Conservation (phyloP, 2,329 filamentous ascomycete species). For the Verticillium albo-atrum region DNA sequence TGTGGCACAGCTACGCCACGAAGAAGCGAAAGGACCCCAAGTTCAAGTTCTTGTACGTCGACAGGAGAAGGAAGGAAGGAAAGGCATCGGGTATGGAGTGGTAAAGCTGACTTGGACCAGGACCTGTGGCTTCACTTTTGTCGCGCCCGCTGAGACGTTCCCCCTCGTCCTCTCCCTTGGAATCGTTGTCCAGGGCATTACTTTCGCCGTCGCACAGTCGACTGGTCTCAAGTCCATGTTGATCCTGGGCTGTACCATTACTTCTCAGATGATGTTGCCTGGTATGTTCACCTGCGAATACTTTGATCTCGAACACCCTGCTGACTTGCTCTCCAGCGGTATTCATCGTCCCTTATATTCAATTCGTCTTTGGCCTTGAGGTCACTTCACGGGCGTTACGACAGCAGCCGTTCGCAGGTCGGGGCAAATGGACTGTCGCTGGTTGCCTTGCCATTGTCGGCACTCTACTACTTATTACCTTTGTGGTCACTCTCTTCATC, state of each 20-base stretch:
- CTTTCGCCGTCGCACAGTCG: slow-evolving; percentile 53
- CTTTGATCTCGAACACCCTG: no score
- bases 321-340: slow-evolving; percentile 40
- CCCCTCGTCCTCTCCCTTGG: slow-evolving; percentile 54
- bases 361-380: slow-evolving; percentile 62
- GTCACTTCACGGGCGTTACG: slow-evolving; percentile 51
- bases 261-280: slow-evolving; percentile 56
- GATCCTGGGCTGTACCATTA: slow-evolving; percentile 45
- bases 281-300: slow-evolving; percentile 32
- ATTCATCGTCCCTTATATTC: slow-evolving; percentile 62
- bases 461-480: slow-evolving; percentile 49
- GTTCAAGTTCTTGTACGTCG: slow-evolving; percentile 36
- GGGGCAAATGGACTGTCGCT: slow-evolving; percentile 55
- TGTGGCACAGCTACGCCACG: slow-evolving; percentile 49
- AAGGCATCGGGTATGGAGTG: neutral
- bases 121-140: slow-evolving; percentile 33
- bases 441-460: slow-evolving; percentile 50
- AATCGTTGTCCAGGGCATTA: slow-evolving; percentile 53
- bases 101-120: slow-evolving; percentile 16
- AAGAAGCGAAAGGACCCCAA: slow-evolving; percentile 34
- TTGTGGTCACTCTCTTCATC: slow-evolving; percentile 52
- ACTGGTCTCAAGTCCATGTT: slow-evolving; percentile 48
- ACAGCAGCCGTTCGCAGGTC: slow-evolving; percentile 50
- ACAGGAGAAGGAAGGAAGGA: neutral
- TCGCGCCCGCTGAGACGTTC: slow-evolving; percentile 43